A percentile compares a stretch with the other conserved stretches of the same genome.
Evolutionary conservation across 805 yeast genomes (phyloP).

Genomic region (Myxozyma geophila): DNA sequence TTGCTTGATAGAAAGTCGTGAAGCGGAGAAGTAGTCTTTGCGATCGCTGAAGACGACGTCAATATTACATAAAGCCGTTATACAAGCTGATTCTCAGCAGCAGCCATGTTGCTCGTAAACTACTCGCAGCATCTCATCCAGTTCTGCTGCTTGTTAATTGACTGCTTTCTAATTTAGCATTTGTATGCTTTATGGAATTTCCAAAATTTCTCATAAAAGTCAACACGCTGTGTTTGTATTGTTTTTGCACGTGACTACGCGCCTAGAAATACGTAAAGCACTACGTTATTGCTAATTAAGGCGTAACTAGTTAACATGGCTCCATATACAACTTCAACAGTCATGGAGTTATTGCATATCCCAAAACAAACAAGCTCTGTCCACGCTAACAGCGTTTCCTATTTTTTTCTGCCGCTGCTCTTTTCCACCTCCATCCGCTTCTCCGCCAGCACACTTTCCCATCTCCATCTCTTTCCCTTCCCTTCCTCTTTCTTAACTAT

Average conservation of each 20-base stretch:
- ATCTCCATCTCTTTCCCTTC: neutral
- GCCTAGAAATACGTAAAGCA: neutral
- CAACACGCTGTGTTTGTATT: neutral
- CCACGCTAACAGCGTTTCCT: neutral
- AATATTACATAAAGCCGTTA: too few species aligned
- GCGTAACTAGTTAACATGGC: neutral
- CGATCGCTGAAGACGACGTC: too few species aligned
- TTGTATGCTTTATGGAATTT: too few species aligned
- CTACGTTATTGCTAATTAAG: neutral
- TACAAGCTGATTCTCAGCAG: too few species aligned
- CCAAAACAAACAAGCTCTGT: conserved; percentile 8
- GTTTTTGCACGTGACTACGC: conserved; percentile 11
- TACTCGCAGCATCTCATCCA: too few species aligned
- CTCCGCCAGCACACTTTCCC: neutral
- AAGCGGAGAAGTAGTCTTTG: too few species aligned
- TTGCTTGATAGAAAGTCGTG: too few species aligned
- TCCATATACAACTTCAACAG: neutral
- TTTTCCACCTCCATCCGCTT: neutral
- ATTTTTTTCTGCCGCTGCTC: neutral
- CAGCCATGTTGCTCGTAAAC: too few species aligned
- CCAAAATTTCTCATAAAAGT: neutral
- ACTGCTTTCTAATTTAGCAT: too few species aligned
- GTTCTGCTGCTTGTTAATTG: too few species aligned
- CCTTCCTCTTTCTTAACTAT: conserved; percentile 46
- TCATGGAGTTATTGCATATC: neutral